These are phyloP conservation scores for Blastocystis sp. DNA, from an alignment of 352 stramenopile species.

Conservation along the genomic window DNA sequence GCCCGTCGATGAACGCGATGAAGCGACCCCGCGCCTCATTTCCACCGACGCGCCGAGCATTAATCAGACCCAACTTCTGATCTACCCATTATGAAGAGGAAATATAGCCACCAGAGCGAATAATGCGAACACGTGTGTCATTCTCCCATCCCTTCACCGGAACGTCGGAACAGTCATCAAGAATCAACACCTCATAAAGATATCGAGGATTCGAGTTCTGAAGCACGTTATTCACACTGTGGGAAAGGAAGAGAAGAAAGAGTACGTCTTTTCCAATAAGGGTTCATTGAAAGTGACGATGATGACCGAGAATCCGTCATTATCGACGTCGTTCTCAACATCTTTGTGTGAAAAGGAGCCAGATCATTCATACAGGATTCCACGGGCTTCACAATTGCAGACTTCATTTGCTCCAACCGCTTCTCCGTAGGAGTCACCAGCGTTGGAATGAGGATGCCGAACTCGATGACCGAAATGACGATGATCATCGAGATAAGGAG, in stretches of 20 bases:
- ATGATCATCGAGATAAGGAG: no score
- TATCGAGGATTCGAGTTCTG: slow-evolving; percentile 20
- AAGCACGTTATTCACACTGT: not conserved
- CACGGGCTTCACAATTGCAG: no score
- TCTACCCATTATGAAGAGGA: not conserved
- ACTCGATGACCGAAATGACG: no score
- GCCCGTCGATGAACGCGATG: slow-evolving; percentile 32
- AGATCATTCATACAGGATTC: no score
- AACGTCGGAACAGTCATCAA: not conserved
- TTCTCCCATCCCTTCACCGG: not conserved
- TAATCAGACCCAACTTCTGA: not conserved
- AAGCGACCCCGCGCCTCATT: not conserved
- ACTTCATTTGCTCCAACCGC: no score
- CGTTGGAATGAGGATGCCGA: no score
- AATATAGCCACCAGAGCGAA: not conserved
- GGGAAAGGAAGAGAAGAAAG: not conserved
- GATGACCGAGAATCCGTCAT: not conserved
- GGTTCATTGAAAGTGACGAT: slow-evolving; percentile 28
- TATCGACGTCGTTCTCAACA: no score
- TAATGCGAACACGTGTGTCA: slow-evolving; percentile 4
- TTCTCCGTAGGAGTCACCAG: no score
- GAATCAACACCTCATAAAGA: slow-evolving; percentile 33
- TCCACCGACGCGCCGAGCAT: slow-evolving; percentile 6
- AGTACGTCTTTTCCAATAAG: not conserved
- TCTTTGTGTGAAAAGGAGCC: no score